phyloP scores from a whole-genome alignment of 2,329 filamentous ascomycete species.

The Exophiala mesophila region DNA sequence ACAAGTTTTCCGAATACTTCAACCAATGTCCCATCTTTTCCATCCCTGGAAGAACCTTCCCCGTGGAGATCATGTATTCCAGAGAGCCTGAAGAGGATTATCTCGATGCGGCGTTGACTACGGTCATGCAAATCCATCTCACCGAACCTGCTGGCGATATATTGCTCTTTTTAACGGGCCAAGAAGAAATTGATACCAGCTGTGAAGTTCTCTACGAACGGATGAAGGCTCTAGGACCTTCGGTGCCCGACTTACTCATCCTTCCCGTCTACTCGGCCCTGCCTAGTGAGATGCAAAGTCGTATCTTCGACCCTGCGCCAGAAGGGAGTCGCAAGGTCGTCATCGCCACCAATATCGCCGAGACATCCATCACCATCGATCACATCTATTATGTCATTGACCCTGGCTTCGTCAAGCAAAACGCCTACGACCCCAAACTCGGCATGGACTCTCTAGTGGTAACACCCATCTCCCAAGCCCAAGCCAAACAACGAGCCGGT shows the following conservation, averaged over 20 bases:
- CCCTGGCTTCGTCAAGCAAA: constrained; percentile 96
- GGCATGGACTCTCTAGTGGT: constrained; percentile 97
- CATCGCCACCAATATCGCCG: constrained; percentile 96
- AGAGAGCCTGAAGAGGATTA: constrained; percentile 95
- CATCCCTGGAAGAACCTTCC: constrained; percentile 90
- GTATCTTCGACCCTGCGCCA: constrained; percentile 90
- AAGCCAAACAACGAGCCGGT: constrained; percentile 89
- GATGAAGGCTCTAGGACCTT: constrained; percentile 90
- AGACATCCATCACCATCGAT: constrained; percentile 96
- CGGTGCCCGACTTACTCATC: constrained; percentile 86
- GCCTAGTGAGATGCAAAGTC: constrained; percentile 87
- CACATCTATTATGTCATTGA: constrained; percentile 97
- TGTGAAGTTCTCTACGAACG: constrained; percentile 90
- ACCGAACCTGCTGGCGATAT: constrained; percentile 92
- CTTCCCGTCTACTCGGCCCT: constrained; percentile 94
- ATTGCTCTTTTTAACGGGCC: constrained; percentile 91
- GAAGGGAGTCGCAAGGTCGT: constrained; percentile 85
- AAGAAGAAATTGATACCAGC: constrained; percentile 94
- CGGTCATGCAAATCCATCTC: constrained; percentile 96
- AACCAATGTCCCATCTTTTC: constrained; percentile 94
- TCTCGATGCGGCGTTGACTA: constrained; percentile 85
- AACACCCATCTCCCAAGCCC: constrained; percentile 92
- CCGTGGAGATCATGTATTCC: constrained; percentile 93
- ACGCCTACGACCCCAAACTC: constrained; percentile 91
- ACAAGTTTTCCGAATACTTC: constrained; percentile 96